phyloP scores from a whole-genome alignment of 2,329 filamentous ascomycete species.

The Pyrenophora tritici-repentis region DNA sequence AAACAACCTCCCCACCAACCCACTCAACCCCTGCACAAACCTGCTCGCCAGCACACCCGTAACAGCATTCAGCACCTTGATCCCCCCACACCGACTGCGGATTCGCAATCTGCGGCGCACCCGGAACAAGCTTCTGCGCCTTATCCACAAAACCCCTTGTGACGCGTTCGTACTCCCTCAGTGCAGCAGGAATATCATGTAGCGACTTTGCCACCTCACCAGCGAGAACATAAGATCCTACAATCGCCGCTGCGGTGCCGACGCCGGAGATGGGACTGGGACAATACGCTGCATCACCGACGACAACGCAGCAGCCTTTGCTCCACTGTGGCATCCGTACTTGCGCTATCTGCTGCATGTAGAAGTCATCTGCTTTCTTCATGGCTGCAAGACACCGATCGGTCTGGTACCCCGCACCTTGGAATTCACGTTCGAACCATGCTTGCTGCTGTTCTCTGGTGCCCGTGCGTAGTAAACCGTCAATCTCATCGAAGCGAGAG shows the following conservation, averaged over 20 bases:
- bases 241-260: constrained; percentile 41
- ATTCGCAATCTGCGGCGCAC: constrained; percentile 30
- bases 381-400: constrained; percentile 48
- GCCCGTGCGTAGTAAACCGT: constrained; percentile 15
- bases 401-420: constrained; percentile 47
- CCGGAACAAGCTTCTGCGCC: constrained; percentile 31
- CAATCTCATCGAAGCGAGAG: constrained; percentile 26
- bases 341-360: constrained; percentile 51
- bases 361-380: constrained; percentile 51
- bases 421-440: constrained; percentile 35
- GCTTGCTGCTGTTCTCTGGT: constrained; percentile 28
- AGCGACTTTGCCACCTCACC: constrained; percentile 39
- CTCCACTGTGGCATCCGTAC: constrained; percentile 46
- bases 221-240: constrained; percentile 49
- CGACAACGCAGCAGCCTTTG: constrained; percentile 40
- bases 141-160: constrained; percentile 29
- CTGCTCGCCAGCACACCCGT: constrained; percentile 23
- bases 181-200: constrained; percentile 26
- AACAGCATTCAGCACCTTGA: constrained; percentile 23
- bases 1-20: constrained; percentile 14
- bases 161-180: constrained; percentile 28
- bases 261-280: constrained; percentile 42
- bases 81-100: constrained; percentile 34
- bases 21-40: constrained; percentile 14
- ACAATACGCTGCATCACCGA: constrained; percentile 50